phyloP scores from a whole-genome alignment of 2,329 filamentous ascomycete genomes.

The Taxawa tesnikishii region DNA sequence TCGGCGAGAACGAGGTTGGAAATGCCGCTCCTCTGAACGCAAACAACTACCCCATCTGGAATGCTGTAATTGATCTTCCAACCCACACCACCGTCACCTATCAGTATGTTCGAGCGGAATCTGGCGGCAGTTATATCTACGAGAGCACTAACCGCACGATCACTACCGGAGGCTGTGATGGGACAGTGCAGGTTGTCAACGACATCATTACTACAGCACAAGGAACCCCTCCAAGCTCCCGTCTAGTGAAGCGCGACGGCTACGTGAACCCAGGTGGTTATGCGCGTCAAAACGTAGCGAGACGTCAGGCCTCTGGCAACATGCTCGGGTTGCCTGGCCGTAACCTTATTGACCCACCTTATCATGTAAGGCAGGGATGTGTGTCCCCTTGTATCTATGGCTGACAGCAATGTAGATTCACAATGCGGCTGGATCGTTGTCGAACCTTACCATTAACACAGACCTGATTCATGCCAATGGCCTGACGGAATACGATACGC shows the following conservation, averaged over 20 bases:
- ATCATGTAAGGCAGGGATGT: no score
- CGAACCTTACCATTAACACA: slow-evolving; percentile 45
- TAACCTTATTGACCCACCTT: slow-evolving; percentile 52
- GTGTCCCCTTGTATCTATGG: no score
- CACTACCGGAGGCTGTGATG: slow-evolving; percentile 18
- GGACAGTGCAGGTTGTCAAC: slow-evolving; percentile 11
- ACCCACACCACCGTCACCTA: slow-evolving; percentile 18
- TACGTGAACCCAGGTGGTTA: no score
- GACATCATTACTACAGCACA: slow-evolving; percentile 18
- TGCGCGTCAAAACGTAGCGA: no score
- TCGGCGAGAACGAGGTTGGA: slow-evolving; percentile 15
- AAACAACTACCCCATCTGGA: slow-evolving; percentile 22
- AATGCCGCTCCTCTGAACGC: slow-evolving; percentile 17
- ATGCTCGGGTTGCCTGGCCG: slow-evolving; percentile 45
- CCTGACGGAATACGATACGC: slow-evolving; percentile 58
- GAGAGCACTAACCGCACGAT: slow-evolving; percentile 19
- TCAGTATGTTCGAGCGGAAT: slow-evolving; percentile 18
- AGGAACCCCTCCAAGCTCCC: slow-evolving; percentile 3
- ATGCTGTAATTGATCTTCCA: slow-evolving; percentile 18
- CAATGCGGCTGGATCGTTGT: slow-evolving; percentile 26
- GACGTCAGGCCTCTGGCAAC: background rate
- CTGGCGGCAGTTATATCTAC: slow-evolving; percentile 19
- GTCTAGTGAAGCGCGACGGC: slow-evolving; percentile 1
- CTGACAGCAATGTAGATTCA: no score
- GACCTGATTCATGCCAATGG: slow-evolving; percentile 58